phyloP scores from a whole-genome alignment of 805 yeast genomes.

The Kodamaea nitidulidarum region DNA sequence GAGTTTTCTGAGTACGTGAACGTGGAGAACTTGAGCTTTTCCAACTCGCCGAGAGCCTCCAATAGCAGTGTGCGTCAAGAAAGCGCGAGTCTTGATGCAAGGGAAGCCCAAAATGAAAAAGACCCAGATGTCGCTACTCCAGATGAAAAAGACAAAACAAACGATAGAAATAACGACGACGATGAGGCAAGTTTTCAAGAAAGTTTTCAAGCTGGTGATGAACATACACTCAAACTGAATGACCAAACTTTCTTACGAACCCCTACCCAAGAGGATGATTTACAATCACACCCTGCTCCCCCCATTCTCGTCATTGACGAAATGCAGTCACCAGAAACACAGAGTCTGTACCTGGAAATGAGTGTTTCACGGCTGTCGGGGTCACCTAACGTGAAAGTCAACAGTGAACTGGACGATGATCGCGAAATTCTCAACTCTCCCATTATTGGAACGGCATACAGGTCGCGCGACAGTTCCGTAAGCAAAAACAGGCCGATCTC shows the following conservation, averaged over 20 bases:
- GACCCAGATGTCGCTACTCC: no score
- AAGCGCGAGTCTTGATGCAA: no score
- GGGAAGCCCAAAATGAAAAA: no score
- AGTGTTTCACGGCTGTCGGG: neutral
- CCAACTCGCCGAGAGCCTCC: conserved; percentile 18
- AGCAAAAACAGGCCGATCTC: conserved; percentile 34
- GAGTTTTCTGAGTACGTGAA: conserved; percentile 41
- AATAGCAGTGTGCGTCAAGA: neutral
- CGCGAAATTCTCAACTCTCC: conserved; percentile 14
- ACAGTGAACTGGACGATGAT: conserved; percentile 8
- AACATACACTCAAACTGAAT: neutral
- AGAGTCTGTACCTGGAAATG: neutral
- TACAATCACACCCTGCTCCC: neutral
- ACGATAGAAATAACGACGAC: neutral
- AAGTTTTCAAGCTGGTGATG: neutral
- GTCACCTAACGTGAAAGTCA: conserved; percentile 5
- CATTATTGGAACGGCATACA: conserved; percentile 17
- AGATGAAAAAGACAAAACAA: neutral
- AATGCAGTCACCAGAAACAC: neutral
- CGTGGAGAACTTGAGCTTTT: conserved; percentile 33
- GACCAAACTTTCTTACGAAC: neutral
- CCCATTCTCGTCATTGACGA: neutral
- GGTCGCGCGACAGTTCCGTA: conserved; percentile 4
- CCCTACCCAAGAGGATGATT: no score
- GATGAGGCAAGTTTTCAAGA: neutral